Percentiles rank a stretch among this genome's conserved stretches.
phyloP scores from a whole-genome alignment of 179 eudicot genomes.

The Monotropa hypopitys region DNA sequence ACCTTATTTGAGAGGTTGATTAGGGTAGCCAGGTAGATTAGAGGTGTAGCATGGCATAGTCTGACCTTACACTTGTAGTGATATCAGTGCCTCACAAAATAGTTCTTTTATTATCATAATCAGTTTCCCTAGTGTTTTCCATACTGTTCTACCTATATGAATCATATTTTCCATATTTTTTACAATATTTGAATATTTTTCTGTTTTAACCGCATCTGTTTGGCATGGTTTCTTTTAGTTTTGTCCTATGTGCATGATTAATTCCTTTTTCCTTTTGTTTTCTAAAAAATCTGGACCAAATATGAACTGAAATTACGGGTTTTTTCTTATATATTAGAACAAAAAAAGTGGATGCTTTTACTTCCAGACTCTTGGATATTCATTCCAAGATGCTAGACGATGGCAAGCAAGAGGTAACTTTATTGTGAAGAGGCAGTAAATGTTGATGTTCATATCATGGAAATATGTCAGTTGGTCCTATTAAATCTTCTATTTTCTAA shows the following conservation, averaged over 20 bases:
- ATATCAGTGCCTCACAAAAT: not conserved
- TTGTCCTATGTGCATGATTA: not conserved
- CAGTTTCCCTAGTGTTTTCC: not conserved
- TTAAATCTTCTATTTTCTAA: not conserved
- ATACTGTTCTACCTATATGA: not conserved
- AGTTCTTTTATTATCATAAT: not conserved
- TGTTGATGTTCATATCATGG: not conserved
- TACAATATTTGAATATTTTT: not conserved
- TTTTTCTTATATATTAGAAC: slow-evolving; percentile 42
- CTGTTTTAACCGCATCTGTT: too few species aligned
- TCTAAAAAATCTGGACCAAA: slow-evolving; percentile 1
- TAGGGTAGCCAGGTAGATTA: not conserved
- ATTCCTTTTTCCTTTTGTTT: not conserved
- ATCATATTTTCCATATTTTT: not conserved
- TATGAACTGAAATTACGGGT: slow-evolving; percentile 1
- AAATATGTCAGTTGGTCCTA: not conserved
- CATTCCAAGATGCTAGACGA: slow-evolving; percentile 76
- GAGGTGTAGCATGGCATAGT: not conserved
- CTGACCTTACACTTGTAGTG: not conserved
- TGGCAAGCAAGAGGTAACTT: slow-evolving; percentile 69
- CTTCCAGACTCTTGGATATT: slow-evolving; percentile 78
- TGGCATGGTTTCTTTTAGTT: not conserved
- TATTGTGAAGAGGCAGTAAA: slow-evolving; percentile 2
- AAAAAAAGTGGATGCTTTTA: slow-evolving; percentile 65
- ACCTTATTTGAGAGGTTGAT: not conserved